Percentiles rank a stretch among this genome's conserved stretches.
phyloP scores from a whole-genome alignment of 1,284 basidiomycete genomes.

The Microbotryum scabiosae region DNA sequence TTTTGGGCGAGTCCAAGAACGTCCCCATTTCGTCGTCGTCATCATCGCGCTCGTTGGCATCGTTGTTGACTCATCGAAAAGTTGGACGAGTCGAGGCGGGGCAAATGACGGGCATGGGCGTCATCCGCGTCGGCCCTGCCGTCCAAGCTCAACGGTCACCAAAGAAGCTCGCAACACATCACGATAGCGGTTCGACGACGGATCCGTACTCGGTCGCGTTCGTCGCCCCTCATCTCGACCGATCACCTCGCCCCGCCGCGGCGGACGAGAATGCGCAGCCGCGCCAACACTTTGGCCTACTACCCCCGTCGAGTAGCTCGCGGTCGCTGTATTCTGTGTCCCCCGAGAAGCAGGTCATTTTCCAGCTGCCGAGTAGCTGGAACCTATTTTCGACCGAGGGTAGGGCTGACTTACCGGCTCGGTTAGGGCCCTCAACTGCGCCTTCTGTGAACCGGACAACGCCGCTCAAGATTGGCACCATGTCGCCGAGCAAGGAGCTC shows the following conservation, averaged over 20 bases:
- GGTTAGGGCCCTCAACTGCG: too few species aligned
- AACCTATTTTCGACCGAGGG: too few species aligned
- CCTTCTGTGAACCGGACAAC: background rate
- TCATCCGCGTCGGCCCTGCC: conserved; percentile 16
- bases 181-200: background rate
- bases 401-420: too few species aligned
- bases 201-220: conserved; percentile 24
- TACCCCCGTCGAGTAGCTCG: too few species aligned
- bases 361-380: too few species aligned
- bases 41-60: too few species aligned
- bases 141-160: conserved; percentile 3
- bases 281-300: too few species aligned
- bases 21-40: too few species aligned
- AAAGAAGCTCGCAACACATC: background rate
- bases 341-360: too few species aligned
- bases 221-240: conserved; percentile 2
- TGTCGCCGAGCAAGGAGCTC: conserved; percentile 6
- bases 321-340: too few species aligned
- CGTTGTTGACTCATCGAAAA: too few species aligned
- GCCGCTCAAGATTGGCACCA: background rate
- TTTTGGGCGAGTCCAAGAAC: too few species aligned
- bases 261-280: background rate
- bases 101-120: conserved; percentile 21
- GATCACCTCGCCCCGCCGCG: background rate
- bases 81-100: conserved; percentile 7